A percentile compares a stretch with the other conserved stretches of the same genome.
Conservation (phyloP, 2,329 filamentous ascomycete genomes). For the Fusarium newnesense region DNA sequence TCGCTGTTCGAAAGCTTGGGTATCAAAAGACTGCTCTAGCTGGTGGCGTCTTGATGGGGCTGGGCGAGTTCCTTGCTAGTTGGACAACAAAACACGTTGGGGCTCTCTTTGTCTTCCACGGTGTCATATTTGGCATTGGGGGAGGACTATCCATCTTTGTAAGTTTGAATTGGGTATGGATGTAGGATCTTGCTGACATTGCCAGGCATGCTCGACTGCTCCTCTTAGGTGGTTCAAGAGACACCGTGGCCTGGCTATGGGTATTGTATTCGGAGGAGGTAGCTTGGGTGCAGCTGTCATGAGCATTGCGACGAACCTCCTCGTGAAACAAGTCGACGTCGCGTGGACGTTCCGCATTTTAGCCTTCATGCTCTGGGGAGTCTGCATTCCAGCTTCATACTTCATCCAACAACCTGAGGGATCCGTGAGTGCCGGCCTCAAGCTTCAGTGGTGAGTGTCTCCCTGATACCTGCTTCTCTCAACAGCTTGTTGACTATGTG, state of each 20-base stretch:
- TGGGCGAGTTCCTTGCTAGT: constrained; percentile 45
- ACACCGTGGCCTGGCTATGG: constrained; percentile 43
- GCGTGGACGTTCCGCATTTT: constrained; percentile 45
- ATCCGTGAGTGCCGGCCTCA: constrained; percentile 9
- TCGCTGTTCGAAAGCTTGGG: constrained; percentile 35
- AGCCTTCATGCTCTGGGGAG: constrained; percentile 42
- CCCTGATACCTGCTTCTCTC: rapidly evolving
- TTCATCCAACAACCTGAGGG: constrained; percentile 38
- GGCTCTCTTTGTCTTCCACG: constrained; percentile 43
- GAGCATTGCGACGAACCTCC: constrained; percentile 41
- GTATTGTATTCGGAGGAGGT: constrained; percentile 45
- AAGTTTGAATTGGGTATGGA: rapidly evolving
- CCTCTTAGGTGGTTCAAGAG: constrained; percentile 43
- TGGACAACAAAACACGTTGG: constrained; percentile 40
- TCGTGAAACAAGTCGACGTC: constrained; percentile 39
- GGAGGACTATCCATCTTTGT: constrained; percentile 41
- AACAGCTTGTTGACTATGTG: rapidly evolving
- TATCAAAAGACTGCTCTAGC: constrained; percentile 40
- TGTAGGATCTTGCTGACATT: rapidly evolving
- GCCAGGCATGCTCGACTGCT: constrained; percentile 36
- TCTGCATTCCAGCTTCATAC: constrained; percentile 45
- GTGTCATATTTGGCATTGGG: constrained; percentile 42
- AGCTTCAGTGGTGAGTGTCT: constrained; percentile 40
- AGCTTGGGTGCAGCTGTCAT: constrained; percentile 45
- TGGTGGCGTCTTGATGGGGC: constrained; percentile 42